Conservation (phyloP, 257 asterid species). For the Lycium barbarum region DNA sequence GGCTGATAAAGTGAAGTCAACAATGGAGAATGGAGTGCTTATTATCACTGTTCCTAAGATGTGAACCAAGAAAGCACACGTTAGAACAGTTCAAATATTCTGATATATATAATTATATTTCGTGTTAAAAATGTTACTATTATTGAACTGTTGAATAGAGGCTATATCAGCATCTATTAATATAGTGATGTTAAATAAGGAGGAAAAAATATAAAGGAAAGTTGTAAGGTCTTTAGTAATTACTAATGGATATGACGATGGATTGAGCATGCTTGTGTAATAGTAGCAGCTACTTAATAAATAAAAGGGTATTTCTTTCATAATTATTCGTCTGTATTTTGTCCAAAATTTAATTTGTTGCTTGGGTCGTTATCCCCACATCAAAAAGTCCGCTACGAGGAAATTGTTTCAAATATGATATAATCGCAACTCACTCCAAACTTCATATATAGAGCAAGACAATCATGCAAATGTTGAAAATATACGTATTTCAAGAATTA, state of each 20-base stretch:
- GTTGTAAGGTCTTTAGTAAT: background rate
- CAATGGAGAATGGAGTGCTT: slow-evolving; percentile 6
- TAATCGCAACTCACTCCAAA: no score
- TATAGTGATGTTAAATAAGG: background rate
- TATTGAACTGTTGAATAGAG: background rate
- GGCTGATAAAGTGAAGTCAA: background rate
- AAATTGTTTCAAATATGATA: no score
- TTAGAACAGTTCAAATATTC: background rate
- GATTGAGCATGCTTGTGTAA: slow-evolving; percentile 5
- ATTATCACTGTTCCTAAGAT: slow-evolving; percentile 12
- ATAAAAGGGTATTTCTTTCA: background rate
- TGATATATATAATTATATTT: background rate
- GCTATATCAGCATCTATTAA: background rate
- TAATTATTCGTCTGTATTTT: background rate
- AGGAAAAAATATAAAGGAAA: background rate
- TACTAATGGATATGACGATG: background rate
- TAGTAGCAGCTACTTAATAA: background rate
- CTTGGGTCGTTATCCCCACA: no score
- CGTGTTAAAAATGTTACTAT: background rate
- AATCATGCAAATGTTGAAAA: no score
- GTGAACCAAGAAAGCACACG: background rate
- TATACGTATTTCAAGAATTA: no score
- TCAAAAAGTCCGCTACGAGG: no score
- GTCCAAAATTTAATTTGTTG: background rate
- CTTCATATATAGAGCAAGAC: no score